Evolutionary conservation across 768 basidiomycete species (phyloP).

Genomic region (Macrolepiota albuminosa): DNA sequence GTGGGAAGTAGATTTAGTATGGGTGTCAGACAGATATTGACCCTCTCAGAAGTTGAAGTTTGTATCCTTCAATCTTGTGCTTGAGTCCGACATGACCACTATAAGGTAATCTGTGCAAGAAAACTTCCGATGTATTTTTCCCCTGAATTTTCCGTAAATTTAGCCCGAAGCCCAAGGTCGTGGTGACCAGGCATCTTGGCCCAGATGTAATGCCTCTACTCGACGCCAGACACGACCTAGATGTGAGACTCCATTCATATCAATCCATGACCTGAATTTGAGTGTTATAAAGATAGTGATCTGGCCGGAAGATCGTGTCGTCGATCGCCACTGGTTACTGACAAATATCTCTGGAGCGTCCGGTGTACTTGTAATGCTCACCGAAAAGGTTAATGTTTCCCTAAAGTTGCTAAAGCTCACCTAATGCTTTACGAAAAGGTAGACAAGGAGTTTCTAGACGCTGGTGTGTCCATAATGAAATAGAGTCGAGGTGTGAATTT

Average conservation of each 20-base stretch:
- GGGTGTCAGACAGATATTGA: too few species aligned
- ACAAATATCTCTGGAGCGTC: constrained; percentile 62
- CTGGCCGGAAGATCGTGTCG: constrained; percentile 50
- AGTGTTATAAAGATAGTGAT: constrained; percentile 12
- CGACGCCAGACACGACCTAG: constrained; percentile 42
- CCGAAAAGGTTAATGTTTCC: constrained; percentile 56
- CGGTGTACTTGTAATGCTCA: constrained; percentile 61
- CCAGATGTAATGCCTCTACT: constrained; percentile 59
- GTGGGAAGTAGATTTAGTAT: too few species aligned
- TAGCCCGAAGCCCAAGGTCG: constrained; percentile 32
- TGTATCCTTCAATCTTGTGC: neutral
- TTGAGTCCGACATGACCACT: neutral
- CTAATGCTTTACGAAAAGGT: constrained; percentile 39
- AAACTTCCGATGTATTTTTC: neutral
- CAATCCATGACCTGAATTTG: constrained; percentile 24
- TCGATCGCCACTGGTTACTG: constrained; percentile 67
- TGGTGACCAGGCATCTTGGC: constrained; percentile 59
- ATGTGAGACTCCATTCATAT: constrained; percentile 32
- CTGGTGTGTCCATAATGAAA: constrained; percentile 27
- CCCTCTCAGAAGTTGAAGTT: neutral
- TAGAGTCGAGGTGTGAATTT: neutral
- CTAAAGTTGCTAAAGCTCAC: neutral
- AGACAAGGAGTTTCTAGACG: constrained; percentile 66
- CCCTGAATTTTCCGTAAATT: neutral
- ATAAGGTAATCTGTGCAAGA: neutral